These are phyloP conservation scores for Cardamine occulta DNA, from an alignment of 345 rosid species.

Conservation along the genomic window DNA sequence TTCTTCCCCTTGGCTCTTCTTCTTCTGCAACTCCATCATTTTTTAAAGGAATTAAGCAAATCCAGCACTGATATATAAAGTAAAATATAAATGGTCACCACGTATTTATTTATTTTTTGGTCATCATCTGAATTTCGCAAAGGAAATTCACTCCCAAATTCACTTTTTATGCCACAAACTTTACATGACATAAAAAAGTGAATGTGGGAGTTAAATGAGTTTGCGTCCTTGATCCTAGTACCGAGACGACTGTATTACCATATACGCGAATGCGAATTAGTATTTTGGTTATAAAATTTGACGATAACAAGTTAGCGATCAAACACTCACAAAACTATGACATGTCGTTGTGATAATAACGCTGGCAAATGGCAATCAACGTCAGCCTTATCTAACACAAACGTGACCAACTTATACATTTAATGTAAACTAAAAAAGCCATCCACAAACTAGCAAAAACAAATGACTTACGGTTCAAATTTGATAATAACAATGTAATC, in stretches of 20 bases:
- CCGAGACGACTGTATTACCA: neutral
- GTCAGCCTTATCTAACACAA: constrained; percentile 20
- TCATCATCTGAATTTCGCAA: too few relatives aligned
- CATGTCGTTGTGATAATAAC: neutral
- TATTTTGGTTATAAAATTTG: neutral
- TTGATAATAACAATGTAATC: neutral
- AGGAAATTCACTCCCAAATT: too few relatives aligned
- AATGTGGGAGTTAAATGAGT: neutral
- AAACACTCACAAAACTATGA: neutral
- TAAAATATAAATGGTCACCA: neutral
- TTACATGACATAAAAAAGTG: too few relatives aligned
- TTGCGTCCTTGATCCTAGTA: neutral
- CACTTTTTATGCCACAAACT: too few relatives aligned
- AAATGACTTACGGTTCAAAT: neutral
- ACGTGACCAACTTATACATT: constrained; percentile 9
- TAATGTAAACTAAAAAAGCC: constrained; percentile 8
- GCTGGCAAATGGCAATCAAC: constrained; percentile 14
- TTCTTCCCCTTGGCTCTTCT: too few relatives aligned
- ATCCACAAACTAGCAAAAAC: constrained; percentile 21
- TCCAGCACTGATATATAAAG: neutral
- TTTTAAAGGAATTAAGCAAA: neutral
- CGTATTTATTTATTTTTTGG: neutral
- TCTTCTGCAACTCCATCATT: too few relatives aligned
- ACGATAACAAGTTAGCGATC: neutral
- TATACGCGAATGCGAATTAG: neutral